Conservation (phyloP, 2,329 filamentous ascomycete species). For the Cytospora chrysosperma region DNA sequence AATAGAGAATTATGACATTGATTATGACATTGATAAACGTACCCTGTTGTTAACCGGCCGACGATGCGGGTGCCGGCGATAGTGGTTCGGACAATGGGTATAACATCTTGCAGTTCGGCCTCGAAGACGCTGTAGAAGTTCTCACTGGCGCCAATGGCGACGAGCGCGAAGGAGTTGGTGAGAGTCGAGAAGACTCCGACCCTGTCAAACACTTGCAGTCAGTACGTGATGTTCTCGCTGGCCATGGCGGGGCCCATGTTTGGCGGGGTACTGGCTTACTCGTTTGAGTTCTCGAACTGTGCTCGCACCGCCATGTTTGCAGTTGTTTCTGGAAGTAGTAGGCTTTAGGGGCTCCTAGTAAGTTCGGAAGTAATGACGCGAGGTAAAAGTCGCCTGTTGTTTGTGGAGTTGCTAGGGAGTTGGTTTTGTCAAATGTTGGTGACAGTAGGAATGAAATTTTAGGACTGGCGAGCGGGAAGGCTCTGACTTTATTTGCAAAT, state of each 20-base stretch:
- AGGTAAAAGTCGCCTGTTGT: background rate
- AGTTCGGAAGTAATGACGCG: background rate
- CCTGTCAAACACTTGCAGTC: constrained; percentile 46
- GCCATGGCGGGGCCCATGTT: constrained; percentile 23
- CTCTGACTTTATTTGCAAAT: constrained; percentile 23
- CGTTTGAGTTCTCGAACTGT: constrained; percentile 88
- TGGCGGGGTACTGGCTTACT: constrained; percentile 55
- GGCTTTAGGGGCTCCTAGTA: background rate
- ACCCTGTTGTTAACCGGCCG: constrained; percentile 90
- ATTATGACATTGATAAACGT: too few species aligned
- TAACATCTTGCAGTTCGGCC: constrained; percentile 93
- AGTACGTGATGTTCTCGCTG: constrained; percentile 26
- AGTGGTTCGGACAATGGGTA: constrained; percentile 94
- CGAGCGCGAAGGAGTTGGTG: constrained; percentile 95
- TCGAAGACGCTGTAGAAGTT: constrained; percentile 99
- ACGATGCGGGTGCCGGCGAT: constrained; percentile 97
- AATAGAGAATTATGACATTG: too few species aligned
- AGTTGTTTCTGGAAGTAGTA: constrained; percentile 15
- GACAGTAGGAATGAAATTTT: constrained; percentile 22
- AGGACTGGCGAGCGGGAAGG: constrained; percentile 17
- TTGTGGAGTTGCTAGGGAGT: constrained; percentile 17
- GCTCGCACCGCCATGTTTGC: constrained; percentile 64
- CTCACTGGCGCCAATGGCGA: constrained; percentile 91
- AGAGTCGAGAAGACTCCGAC: constrained; percentile 96
- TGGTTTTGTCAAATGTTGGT: constrained; percentile 6